Evolutionary conservation across 441 rosid genomes (phyloP), one percentile per base, ranked within the genome.

Genomic region (Capsella rubella): DNA sequence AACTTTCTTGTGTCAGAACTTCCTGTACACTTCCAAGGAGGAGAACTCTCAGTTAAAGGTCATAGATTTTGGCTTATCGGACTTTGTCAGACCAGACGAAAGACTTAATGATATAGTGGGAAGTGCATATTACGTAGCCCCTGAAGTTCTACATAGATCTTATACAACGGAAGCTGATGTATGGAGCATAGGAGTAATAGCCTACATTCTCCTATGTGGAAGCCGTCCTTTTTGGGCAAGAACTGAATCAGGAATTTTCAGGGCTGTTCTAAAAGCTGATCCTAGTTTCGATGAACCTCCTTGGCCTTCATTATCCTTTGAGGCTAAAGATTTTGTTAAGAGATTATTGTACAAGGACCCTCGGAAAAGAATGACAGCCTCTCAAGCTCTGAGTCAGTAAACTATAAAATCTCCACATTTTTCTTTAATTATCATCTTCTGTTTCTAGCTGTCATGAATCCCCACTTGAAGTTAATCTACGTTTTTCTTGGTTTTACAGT

Each of bases 221-320:
- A 89, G 97, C 80, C 91, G 98, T 69, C 99, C 99, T 57, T 93
- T 95, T 82, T 95, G 97, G 98, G 97, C 98, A 37, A 82, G 95
- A 74, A 93, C 95, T 8, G 99, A 95, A 81, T 93, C 98, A 35
- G 98, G 97, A 74, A 93, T 95, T 67, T 95, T 95, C 71, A 89
- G 93, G 50, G 86, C 97, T 6, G 98, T 95, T 74, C 83, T 93
- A 80, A 95, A 90, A 84, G 87, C 91, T 67, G 93, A 87, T 75
- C 99, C 96, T 1, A 84, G 86, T 81, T 95, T 95, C 39, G 87
- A 86, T 65, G 97, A 90, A 71, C 85, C 82, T 50, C 93, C 98
- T 47, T 95, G 99, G 99, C 93, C 98, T 75, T 82, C 90, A 47
- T 42, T 91, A 72, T 91, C 98, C 71, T 77, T 81, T 12, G 94